Evolutionary conservation across 1,284 basidiomycete genomes (phyloP).

Genomic region (Ustilago hordei): DNA sequence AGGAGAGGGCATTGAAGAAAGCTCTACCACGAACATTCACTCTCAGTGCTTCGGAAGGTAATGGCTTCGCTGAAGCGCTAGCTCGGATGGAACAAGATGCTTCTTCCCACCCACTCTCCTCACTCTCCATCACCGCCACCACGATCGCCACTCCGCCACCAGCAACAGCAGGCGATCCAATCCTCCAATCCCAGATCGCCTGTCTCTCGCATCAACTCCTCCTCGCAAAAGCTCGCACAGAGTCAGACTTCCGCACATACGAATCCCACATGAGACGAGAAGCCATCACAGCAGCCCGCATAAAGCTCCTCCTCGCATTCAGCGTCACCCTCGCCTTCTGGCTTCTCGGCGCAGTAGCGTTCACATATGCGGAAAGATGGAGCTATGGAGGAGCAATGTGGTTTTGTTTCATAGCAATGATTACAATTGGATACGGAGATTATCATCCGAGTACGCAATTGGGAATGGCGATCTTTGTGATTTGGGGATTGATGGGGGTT

Average conservation of each 20-base stretch:
- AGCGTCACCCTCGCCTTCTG: conserved; percentile 72
- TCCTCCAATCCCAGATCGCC: conserved; percentile 30
- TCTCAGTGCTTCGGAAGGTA: not conserved
- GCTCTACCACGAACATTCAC: conserved; percentile 32
- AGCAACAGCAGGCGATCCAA: conserved; percentile 28
- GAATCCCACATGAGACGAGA: conserved; percentile 34
- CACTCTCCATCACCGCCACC: not conserved
- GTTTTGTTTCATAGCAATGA: conserved; percentile 75
- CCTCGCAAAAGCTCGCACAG: conserved; percentile 18
- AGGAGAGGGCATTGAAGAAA: conserved; percentile 26
- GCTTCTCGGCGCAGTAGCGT: conserved; percentile 74
- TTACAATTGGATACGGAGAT: conserved; percentile 64
- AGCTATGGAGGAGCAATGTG: conserved; percentile 73
- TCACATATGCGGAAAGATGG: conserved; percentile 74
- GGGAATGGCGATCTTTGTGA: conserved; percentile 81
- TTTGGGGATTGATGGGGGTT: conserved; percentile 76
- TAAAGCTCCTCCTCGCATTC: conserved; percentile 29
- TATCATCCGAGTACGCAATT: conserved; percentile 67
- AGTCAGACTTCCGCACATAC: conserved; percentile 33
- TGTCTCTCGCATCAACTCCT: conserved; percentile 28
- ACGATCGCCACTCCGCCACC: not conserved
- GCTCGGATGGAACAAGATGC: conserved; percentile 32
- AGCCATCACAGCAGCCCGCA: conserved; percentile 20
- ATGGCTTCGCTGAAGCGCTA: conserved; percentile 36
- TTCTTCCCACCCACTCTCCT: conserved; percentile 3